These are phyloP conservation scores for Termitomyces heimii DNA, from an alignment of 768 basidiomycete genomes.

Conservation along the genomic window DNA sequence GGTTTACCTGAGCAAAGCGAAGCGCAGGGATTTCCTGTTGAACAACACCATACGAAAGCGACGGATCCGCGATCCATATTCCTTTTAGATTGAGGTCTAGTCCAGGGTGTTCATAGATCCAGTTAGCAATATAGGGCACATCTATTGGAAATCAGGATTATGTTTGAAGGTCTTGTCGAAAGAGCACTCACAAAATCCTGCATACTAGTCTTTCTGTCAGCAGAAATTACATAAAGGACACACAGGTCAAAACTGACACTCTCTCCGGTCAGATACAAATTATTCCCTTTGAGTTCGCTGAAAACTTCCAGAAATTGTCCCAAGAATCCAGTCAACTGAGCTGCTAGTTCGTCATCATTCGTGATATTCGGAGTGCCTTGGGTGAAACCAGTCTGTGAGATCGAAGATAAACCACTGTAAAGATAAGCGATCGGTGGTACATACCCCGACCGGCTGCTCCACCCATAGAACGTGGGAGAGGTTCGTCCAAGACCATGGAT, in stretches of 20 bases:
- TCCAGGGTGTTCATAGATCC: slow-evolving; percentile 60
- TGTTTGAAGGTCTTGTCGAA: neutral
- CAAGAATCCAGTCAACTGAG: slow-evolving; percentile 43
- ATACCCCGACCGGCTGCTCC: slow-evolving; percentile 67
- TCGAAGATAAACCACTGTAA: neutral
- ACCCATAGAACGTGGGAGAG: slow-evolving; percentile 62
- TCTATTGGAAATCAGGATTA: slow-evolving; percentile 12
- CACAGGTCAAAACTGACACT: slow-evolving; percentile 40
- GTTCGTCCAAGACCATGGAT: slow-evolving; percentile 67
- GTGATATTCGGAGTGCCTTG: slow-evolving; percentile 59
- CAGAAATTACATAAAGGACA: neutral
- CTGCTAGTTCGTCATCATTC: slow-evolving; percentile 54
- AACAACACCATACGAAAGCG: slow-evolving; percentile 43
- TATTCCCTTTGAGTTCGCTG: slow-evolving; percentile 60
- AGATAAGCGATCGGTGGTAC: neutral
- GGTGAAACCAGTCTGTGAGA: slow-evolving; percentile 54
- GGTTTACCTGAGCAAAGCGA: slow-evolving; percentile 39
- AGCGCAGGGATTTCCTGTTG: slow-evolving; percentile 65
- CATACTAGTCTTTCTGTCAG: slow-evolving; percentile 39
- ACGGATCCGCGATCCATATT: slow-evolving; percentile 54
- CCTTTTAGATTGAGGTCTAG: slow-evolving; percentile 49
- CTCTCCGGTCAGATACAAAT: slow-evolving; percentile 59
- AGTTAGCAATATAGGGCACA: slow-evolving; percentile 60
- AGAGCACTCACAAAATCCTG: slow-evolving; percentile 53
- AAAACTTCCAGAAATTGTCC: slow-evolving; percentile 65